Conservation (phyloP, 2,329 filamentous ascomycete species). For the Karstenula rhodostoma region DNA sequence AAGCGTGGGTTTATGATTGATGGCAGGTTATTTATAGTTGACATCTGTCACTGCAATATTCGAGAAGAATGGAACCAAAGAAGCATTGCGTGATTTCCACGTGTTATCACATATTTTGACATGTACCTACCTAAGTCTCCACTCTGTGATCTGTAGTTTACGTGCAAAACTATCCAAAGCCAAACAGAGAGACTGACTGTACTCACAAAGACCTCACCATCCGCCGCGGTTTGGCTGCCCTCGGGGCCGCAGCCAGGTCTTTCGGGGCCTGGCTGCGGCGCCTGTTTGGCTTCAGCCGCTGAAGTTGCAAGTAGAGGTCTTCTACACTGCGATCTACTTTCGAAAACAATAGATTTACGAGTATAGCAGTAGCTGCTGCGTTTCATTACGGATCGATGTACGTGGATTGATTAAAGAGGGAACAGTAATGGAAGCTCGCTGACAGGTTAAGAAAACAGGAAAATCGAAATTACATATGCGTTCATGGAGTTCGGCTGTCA, state of each 20-base stretch:
- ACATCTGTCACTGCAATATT: too few species aligned
- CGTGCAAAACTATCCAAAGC: too few species aligned
- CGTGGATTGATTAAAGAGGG: background rate
- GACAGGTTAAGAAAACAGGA: background rate
- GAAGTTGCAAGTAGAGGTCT: background rate
- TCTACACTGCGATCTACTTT: background rate
- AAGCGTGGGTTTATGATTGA: too few species aligned
- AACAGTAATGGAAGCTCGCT: background rate
- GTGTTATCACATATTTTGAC: too few species aligned
- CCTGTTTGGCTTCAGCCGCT: background rate
- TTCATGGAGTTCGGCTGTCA: background rate
- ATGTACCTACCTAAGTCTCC: too few species aligned
- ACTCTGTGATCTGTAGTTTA: too few species aligned
- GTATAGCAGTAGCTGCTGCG: background rate
- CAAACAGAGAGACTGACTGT: background rate
- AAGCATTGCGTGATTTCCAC: too few species aligned
- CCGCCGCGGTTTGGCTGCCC: background rate
- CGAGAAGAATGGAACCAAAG: too few species aligned
- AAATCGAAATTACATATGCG: background rate
- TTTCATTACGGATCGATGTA: background rate
- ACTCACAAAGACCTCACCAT: background rate
- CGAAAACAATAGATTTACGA: background rate
- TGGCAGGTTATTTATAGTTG: too few species aligned
- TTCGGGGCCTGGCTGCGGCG: conserved; percentile 1
- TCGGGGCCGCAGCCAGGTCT: background rate